Base-by-base conservation (phyloP, 441 rosid species). In the Sinapis alba region DNA sequence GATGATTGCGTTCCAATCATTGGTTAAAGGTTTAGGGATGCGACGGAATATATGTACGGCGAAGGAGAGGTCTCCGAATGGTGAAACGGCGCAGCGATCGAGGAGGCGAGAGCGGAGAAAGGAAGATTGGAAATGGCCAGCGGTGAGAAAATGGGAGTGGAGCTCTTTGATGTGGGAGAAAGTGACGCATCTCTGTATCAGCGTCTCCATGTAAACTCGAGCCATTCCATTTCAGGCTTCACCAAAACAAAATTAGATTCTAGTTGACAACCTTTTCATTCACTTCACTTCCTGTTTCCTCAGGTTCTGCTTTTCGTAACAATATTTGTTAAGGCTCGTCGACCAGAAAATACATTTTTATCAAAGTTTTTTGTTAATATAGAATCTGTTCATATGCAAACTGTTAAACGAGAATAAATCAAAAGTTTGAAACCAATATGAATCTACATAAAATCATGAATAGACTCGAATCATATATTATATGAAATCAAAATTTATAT, bases 1-100 rank as follows among this genome's bases (percentile, higher is more conserved):
- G 75, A 94, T 83, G 83, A 94, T 78, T 28, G 97, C 94, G 72
- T 91, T 94, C 85, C 88, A 90, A 69, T 94, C 98, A 76, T 90
- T 91, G 62, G 96, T 89, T 59, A 89, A 75, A 62, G 98, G 98
- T 43, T n/a, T 66, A 23, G 65, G 79, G 75, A 87, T 84, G 65
- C 65, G 86, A 45, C 50, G 79, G 84, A 94, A 89, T 41, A 88
- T 30, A 62, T 28, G n/a, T 53, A 83, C 72, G 75, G 97, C 97
- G 32, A 84, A 73, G 68, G 88, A 56, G 70, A 93, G 92, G 81
- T 81, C 73, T 71, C 83, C 84, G 73, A 83, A 73, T 3, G 86
- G 85, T 23, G 94, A 74, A 13, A 90, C 59, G 11, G 96, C 85
- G 74, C 84, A 92, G 71, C 84, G 87, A 36, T 94, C 96, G 71